Base-by-base conservation (phyloP, 1,284 basidiomycete genomes). In the Irpex sp. region DNA sequence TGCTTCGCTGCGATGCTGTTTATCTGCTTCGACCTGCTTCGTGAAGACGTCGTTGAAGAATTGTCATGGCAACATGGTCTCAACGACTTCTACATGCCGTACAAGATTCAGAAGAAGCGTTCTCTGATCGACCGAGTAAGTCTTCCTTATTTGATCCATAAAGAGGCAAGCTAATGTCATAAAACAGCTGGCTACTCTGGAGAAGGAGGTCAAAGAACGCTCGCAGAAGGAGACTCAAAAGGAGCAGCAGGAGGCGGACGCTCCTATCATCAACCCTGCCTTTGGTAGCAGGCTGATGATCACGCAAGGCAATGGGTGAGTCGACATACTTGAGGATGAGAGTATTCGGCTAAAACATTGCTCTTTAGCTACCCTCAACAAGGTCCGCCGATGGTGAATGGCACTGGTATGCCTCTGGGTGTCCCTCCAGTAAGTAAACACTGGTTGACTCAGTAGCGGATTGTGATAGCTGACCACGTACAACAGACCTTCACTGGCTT, bases 1-100 rank as follows among this genome's bases (percentile, higher is more conserved):
- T 98, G 96, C 82, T 99, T 98, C 82, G 94, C 97, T 0, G 97
- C 96, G 1, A 88, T 95, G 77, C 89, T 99, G 54, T 99, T 92
- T 78, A 90, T 95, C 56, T 98, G 96, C 85, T 99, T 97, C 85
- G 97, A 99, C 82, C 87, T 99, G 13, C 85, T 99, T 68, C 91
- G 96, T 58, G 90, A 96, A 1, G 98, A 99, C 81, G 85, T 97
- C 71, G 96, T 99, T 44, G 95, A 97, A 83, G 98, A 99, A 83
- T 85, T 98, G 56, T 96, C 95, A 74, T 99, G 98, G 98, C 93
- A 96, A 80, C 94, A 98, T 76, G 97, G 93, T 15, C 87, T 99
- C 66, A 95, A 95, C 79, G 98, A 99, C 84, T 99, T 98, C 85
- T 95, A 95, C 79, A 97, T 97, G 94, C 97, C 97, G 0, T 99